Evolutionary conservation across 805 yeast species (phyloP).

Genomic region (Saccharomycopsis sp.): DNA sequence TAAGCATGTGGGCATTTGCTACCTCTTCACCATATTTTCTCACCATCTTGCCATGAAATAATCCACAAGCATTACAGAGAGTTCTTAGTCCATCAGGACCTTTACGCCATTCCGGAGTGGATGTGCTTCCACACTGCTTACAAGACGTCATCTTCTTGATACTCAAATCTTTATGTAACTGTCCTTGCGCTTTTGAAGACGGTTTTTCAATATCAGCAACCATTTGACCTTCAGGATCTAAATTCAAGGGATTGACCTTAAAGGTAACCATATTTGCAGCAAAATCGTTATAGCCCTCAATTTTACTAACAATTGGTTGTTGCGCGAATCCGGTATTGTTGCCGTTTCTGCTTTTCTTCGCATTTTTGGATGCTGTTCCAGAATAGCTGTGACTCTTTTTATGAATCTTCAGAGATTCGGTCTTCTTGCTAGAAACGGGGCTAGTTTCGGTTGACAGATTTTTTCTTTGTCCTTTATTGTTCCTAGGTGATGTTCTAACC

Average conservation of each 20-base stretch:
- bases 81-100: slow-evolving; percentile 83
- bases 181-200: slow-evolving; percentile 26
- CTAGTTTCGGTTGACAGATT: no score
- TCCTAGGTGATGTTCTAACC: no score
- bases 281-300: not conserved
- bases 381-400: not conserved
- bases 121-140: slow-evolving; percentile 63
- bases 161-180: slow-evolving; percentile 32
- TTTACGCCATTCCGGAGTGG: slow-evolving; percentile 90
- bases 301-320: no score
- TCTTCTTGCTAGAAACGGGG: not conserved
- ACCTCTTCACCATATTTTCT: slow-evolving; percentile 39
- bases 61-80: slow-evolving; percentile 89
- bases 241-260: slow-evolving; percentile 12
- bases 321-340: not conserved
- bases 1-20: no score
- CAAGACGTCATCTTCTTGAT: slow-evolving; percentile 31
- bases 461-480: no score
- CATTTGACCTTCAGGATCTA: slow-evolving; percentile 1
- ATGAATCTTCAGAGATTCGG: not conserved
- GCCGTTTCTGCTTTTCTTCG: not conserved
- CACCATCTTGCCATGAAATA: slow-evolving; percentile 55
- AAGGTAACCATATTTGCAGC: slow-evolving; percentile 3
- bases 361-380: not conserved
- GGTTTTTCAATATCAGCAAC: slow-evolving; percentile 8